These are phyloP conservation scores for Verruconis gallopava DNA, from an alignment of 2,329 filamentous ascomycete genomes.

Conservation along the genomic window DNA sequence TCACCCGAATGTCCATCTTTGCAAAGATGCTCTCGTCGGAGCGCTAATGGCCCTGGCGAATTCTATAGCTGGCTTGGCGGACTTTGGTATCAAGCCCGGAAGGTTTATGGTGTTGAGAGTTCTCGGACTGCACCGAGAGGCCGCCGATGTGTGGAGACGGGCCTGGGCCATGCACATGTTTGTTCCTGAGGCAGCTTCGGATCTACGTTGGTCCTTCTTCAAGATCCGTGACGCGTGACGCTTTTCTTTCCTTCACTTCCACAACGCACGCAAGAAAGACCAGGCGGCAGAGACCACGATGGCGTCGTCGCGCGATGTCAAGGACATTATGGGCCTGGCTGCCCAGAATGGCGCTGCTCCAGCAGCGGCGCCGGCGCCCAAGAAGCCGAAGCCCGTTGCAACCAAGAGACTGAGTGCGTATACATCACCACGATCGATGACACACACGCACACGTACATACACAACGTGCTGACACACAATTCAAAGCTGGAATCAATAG, in stretches of 20 bases:
- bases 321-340: slow-evolving; percentile 14
- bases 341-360: slow-evolving; percentile 8
- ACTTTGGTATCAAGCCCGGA: too few relatives aligned
- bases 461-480: too few relatives aligned
- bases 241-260: too few relatives aligned
- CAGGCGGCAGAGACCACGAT: too few relatives aligned
- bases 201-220: not conserved
- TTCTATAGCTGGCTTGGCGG: too few relatives aligned
- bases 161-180: not conserved
- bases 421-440: not conserved
- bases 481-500: slow-evolving; percentile 12
- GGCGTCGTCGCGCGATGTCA: slow-evolving; percentile 14
- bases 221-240: too few relatives aligned
- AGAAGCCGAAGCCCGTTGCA: slow-evolving; percentile 11
- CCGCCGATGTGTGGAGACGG: not conserved
- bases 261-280: too few relatives aligned
- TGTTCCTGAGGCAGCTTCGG: not conserved
- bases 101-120: too few relatives aligned
- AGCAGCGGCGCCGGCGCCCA: slow-evolving; percentile 7
- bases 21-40: too few relatives aligned
- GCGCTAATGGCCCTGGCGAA: too few relatives aligned
- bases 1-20: slow-evolving; percentile 76
- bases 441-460: not conserved
- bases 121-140: too few relatives aligned
- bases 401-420: slow-evolving; percentile 6